Conservation (phyloP, 2,329 filamentous ascomycete species). For the Capronia coronata region DNA sequence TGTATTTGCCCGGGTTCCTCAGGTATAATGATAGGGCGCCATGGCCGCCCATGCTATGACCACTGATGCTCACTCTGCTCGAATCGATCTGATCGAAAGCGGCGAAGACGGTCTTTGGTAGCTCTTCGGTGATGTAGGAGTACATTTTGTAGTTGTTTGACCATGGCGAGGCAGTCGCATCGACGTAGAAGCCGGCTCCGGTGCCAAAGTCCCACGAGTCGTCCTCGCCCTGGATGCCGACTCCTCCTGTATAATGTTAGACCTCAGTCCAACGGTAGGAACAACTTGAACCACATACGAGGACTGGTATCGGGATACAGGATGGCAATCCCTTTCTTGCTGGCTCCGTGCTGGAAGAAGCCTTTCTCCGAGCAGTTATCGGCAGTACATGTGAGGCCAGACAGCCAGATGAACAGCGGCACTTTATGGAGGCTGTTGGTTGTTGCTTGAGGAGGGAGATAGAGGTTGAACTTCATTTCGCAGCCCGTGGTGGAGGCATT, state of each 20-base stretch:
- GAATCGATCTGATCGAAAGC: conserved; percentile 67
- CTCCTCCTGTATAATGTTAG: conserved; percentile 51
- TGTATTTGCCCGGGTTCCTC: conserved; percentile 84
- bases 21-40: conserved; percentile 88
- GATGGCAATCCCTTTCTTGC: conserved; percentile 76
- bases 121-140: conserved; percentile 79
- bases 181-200: conserved; percentile 90
- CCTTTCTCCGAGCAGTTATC: conserved; percentile 73
- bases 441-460: conserved; percentile 68
- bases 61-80: conserved; percentile 70
- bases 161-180: conserved; percentile 72
- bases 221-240: conserved; percentile 74
- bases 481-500: conserved; percentile 70
- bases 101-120: conserved; percentile 69
- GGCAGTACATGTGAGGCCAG: conserved; percentile 88
- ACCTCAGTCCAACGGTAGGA: not conserved
- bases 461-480: conserved; percentile 89
- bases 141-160: conserved; percentile 84
- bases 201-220: conserved; percentile 87
- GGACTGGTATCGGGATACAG: conserved; percentile 94
- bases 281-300: conserved; percentile 45
- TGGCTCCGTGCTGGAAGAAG: conserved; percentile 82
- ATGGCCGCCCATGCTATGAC: conserved; percentile 96
- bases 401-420: conserved; percentile 86
- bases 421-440: conserved; percentile 52